Evolutionary conservation across 2,329 filamentous ascomycete genomes (phyloP).

Genomic region (Aspergillus fructus): DNA sequence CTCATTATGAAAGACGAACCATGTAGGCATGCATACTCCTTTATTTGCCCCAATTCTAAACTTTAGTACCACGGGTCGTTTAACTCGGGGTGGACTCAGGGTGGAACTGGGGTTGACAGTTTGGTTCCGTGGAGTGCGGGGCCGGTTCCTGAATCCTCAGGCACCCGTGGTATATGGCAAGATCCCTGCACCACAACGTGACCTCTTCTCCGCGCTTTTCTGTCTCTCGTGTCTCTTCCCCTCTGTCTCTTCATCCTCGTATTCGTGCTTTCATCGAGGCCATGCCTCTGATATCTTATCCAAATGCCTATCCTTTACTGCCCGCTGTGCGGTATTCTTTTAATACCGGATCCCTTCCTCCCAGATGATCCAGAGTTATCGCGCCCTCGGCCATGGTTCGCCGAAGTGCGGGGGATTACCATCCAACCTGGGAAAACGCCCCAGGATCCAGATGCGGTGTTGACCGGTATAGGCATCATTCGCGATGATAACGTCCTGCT

Average conservation of each 20-base stretch:
- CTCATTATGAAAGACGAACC: no score
- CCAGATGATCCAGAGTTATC: not conserved
- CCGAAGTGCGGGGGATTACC: constrained; percentile 10
- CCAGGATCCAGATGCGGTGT: not conserved
- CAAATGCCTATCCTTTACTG: not conserved
- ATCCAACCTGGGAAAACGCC: not conserved
- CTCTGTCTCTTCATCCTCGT: not conserved
- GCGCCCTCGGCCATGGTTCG: constrained; percentile 1
- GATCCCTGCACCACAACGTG: not conserved
- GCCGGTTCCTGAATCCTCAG: no score
- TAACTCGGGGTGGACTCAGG: no score
- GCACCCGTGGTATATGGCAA: no score
- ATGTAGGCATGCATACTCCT: no score
- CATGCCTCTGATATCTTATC: not conserved
- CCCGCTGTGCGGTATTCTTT: not conserved
- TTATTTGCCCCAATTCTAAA: no score
- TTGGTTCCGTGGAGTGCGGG: no score
- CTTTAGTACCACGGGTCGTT: no score
- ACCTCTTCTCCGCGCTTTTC: not conserved
- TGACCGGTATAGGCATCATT: constrained; percentile 10
- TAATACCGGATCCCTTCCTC: not conserved
- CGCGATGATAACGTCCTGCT: not conserved
- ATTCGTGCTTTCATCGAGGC: not conserved
- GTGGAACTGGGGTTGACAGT: no score
- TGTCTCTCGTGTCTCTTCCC: no score